These are phyloP conservation scores for Ophiosphaerella korrae DNA, from an alignment of 2,329 filamentous ascomycete genomes.

Conservation along the genomic window DNA sequence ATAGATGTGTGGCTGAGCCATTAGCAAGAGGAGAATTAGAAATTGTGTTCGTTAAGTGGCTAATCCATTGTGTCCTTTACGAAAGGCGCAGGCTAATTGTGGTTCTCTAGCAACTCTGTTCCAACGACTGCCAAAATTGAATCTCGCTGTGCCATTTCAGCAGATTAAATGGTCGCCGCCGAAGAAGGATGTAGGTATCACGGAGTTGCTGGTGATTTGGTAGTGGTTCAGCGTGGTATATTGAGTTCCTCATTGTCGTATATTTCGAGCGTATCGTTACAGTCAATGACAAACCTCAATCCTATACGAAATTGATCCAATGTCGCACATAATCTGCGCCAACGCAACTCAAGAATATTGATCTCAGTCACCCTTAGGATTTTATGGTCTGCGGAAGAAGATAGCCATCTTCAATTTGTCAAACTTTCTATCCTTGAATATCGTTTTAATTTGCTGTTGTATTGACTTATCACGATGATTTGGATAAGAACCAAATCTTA, in stretches of 20 bases:
- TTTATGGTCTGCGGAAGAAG: too few relatives aligned
- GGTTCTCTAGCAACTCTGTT: slow-evolving; percentile 39
- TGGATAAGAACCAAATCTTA: too few relatives aligned
- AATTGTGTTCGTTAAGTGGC: slow-evolving; percentile 51
- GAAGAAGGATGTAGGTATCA: slow-evolving; percentile 50
- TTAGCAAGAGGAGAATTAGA: slow-evolving; percentile 52
- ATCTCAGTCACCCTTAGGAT: too few relatives aligned
- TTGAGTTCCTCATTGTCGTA: not conserved
- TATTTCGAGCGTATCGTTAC: not conserved
- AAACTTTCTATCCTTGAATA: too few relatives aligned
- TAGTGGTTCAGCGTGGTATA: slow-evolving; percentile 11
- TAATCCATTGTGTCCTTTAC: too few relatives aligned
- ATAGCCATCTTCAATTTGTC: too few relatives aligned
- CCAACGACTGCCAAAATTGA: slow-evolving; percentile 48
- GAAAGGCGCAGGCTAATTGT: too few relatives aligned
- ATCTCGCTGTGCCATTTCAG: slow-evolving; percentile 47
- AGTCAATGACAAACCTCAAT: not conserved
- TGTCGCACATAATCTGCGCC: too few relatives aligned
- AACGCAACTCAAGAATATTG: too few relatives aligned
- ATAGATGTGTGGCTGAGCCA: slow-evolving; percentile 55
- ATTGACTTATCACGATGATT: too few relatives aligned
- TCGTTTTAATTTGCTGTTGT: too few relatives aligned
- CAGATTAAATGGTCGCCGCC: slow-evolving; percentile 49
- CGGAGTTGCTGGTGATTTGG: slow-evolving; percentile 47
- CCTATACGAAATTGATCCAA: too few relatives aligned